Base-by-base conservation (phyloP, 2,329 filamentous ascomycete genomes). In the Pseudonectria foliicola region DNA sequence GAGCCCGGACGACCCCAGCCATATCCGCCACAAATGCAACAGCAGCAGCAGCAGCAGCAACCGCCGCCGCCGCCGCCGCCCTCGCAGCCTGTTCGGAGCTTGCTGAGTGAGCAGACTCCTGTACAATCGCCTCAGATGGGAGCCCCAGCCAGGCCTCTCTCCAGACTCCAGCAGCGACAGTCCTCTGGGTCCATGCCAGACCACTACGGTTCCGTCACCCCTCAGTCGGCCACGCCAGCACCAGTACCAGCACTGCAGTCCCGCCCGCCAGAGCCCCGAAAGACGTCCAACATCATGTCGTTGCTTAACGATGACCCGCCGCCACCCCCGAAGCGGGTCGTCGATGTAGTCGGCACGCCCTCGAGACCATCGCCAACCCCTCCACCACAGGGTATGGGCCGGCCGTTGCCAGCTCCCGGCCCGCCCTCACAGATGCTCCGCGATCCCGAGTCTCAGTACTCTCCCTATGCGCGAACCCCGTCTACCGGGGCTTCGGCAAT, bases 251-350 rank as follows among this genome's bases (percentile, higher is more conserved):
- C 61, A 3, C 62, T 62, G 7, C 56, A 61, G 18, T 53, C 65
- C 14, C 57, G 65, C 18, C 56, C 65, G 26, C 53, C 70, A 3
- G 71, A 74, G 44, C 60, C 60, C 30, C 66, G 71, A n/a, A 80
- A 80, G 60, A 77, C 70, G 7, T 79, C 75, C 11, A 80, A 64
- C 43, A 68, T 82, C 41, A 77, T 80, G 69, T 74, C 75, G 1
- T 55, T 82, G 40, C 62, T 82, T 3, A 79, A 79, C 45, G 74
- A 80, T 42, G 77, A 80, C 34, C 66, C 70, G 7, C 61, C 61
- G 4, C 60, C 66, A 6, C 60, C 68, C 6, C 66, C 66, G n/a
- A 75, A 76, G 55, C 64, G 72, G 23, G 59, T 75, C 21, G 59
- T 42, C 27, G 72, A 76, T 35, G 62, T 76, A 8, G 60, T 64